These are phyloP conservation scores for Colletotrichum sp. DNA, from an alignment of 2,329 filamentous ascomycete genomes.

Conservation along the genomic window DNA sequence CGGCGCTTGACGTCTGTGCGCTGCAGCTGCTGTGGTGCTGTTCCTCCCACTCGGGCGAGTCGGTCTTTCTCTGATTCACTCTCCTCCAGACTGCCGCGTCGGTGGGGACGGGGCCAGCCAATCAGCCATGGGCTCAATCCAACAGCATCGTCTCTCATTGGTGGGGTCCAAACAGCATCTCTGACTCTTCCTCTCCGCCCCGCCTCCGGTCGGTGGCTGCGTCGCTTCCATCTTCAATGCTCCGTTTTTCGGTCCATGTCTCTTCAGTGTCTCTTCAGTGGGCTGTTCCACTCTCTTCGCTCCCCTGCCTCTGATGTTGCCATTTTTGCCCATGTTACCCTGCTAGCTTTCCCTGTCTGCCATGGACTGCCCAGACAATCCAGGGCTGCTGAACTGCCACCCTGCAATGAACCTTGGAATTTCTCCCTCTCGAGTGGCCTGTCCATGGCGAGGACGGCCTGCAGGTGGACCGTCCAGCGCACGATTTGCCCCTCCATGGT, in stretches of 20 bases:
- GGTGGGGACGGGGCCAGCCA: not conserved
- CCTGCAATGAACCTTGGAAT: slow-evolving; percentile 14
- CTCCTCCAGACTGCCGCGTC: not conserved
- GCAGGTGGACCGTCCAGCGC: slow-evolving; percentile 13
- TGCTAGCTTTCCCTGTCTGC: slow-evolving; percentile 3
- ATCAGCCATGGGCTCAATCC: not conserved
- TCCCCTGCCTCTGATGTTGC: not conserved
- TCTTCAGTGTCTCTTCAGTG: slow-evolving; percentile 20
- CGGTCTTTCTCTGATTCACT: slow-evolving; percentile 2
- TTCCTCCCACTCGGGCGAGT: slow-evolving; percentile 4
- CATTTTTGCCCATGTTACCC: not conserved
- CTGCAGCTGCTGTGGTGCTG: not conserved
- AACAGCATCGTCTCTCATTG: not conserved
- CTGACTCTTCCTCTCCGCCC: slow-evolving; percentile 19
- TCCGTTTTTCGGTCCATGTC: slow-evolving; percentile 17
- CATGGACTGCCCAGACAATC: not conserved
- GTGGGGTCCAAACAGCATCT: not conserved
- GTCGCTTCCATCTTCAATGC: not conserved
- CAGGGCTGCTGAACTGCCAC: not conserved
- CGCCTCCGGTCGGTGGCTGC: slow-evolving; percentile 6
- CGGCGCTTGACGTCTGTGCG: slow-evolving; percentile 13
- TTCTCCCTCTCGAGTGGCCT: slow-evolving; percentile 1
- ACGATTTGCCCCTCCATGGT: slow-evolving; percentile 2
- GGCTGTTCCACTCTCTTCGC: not conserved
- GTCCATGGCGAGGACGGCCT: slow-evolving; percentile 7